phyloP scores from a whole-genome alignment of 768 basidiomycete genomes.

The Leccinum boreale region DNA sequence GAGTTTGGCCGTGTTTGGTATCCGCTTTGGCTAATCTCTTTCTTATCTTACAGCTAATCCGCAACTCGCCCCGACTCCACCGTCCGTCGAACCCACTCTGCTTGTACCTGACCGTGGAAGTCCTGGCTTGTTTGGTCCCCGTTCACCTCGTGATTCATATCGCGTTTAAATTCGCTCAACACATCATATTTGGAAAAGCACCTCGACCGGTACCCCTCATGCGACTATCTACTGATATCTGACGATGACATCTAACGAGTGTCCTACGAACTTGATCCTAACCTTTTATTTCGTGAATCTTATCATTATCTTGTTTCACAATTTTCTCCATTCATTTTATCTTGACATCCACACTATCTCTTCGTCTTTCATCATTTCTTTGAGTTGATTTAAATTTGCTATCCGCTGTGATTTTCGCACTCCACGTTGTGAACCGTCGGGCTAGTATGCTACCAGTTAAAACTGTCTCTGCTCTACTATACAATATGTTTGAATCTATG shows the following conservation, averaged over 20 bases:
- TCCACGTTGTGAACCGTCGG: background rate
- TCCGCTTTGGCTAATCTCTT: background rate
- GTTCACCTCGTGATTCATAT: constrained; percentile 51
- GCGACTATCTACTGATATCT: constrained; percentile 4
- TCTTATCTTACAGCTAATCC: constrained; percentile 51
- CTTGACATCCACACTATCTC: background rate
- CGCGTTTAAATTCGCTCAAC: constrained; percentile 9
- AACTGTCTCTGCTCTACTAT: constrained; percentile 6
- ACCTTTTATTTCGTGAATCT: constrained; percentile 2
- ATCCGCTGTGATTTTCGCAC: background rate
- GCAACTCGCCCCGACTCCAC: constrained; percentile 53
- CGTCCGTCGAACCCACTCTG: constrained; percentile 54
- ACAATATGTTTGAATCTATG: constrained; percentile 23
- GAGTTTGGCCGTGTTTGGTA: constrained; percentile 31
- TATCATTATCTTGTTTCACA: constrained; percentile 28
- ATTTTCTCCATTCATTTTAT: constrained; percentile 1
- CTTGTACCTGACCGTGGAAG: constrained; percentile 56
- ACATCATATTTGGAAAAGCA: background rate
- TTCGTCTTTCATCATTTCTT: background rate
- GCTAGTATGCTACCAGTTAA: background rate
- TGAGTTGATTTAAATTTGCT: background rate
- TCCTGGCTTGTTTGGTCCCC: constrained; percentile 76
- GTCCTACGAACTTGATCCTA: constrained; percentile 12
- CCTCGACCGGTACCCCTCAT: background rate
- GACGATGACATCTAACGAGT: constrained; percentile 15